These are phyloP conservation scores for Arabidopsis arenosa DNA, from an alignment of 345 rosid genomes.

Conservation along the genomic window DNA sequence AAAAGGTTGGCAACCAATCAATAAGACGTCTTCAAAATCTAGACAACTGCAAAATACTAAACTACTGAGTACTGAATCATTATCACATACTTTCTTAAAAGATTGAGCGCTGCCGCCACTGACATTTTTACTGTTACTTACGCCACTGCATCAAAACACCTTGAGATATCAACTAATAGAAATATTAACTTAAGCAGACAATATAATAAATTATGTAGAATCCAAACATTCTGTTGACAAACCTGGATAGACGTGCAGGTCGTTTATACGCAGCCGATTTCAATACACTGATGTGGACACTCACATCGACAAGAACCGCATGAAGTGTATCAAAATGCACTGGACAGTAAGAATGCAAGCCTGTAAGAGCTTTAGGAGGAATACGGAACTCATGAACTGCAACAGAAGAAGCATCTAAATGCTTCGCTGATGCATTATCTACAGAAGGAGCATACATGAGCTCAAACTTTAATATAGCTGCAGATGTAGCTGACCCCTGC, in stretches of 20 bases:
- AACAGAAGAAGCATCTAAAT: slow-evolving; percentile 62
- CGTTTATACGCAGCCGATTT: slow-evolving; percentile 59
- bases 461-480: slow-evolving; percentile 90
- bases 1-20: slow-evolving; percentile 38
- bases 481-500: slow-evolving; percentile 74
- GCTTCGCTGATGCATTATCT: slow-evolving; percentile 57
- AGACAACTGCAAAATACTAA: slow-evolving; percentile 5
- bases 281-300: slow-evolving; percentile 72
- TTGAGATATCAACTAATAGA: slow-evolving; percentile 33
- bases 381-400: slow-evolving; percentile 87
- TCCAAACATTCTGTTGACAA: slow-evolving; percentile 45
- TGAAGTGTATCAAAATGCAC: slow-evolving; percentile 88
- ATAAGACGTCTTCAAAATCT: slow-evolving; percentile 5
- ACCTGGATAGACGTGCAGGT: slow-evolving; percentile 65
- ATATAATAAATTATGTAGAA: slow-evolving; percentile 10
- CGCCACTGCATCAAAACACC: slow-evolving; percentile 54
- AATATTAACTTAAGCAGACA: neutral
- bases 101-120: slow-evolving; percentile 51
- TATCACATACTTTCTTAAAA: slow-evolving; percentile 62
- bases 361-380: slow-evolving; percentile 91
- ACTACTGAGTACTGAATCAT: neutral
- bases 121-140: slow-evolving; percentile 46
- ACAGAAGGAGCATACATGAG: slow-evolving; percentile 75
- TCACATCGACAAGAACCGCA: slow-evolving; percentile 80
- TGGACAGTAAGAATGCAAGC: slow-evolving; percentile 94